Evolutionary conservation across 106 monocot species (phyloP), one percentile per base, ranked within the genome.

Genomic region (Dendrobium officinale): DNA sequence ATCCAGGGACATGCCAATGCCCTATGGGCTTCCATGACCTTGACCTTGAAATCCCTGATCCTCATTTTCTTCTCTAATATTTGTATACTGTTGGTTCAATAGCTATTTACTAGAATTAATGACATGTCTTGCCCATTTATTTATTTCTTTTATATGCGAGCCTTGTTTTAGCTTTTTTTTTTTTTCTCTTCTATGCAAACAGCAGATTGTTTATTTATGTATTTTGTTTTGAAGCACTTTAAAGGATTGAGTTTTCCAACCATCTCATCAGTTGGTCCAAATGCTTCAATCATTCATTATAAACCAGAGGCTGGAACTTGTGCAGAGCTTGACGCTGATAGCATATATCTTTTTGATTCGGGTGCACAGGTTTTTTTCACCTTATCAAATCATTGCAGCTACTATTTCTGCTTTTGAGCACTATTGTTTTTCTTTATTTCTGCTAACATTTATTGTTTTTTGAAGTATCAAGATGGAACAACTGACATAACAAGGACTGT

Each of bases 401-500:
- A 49, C 76, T 48, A n/a, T 49, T 48, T 27, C 40, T 76, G 24
- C 11, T 76, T 76, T 26, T 18, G 11, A 8, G 22, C 20, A 26
- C 49, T 48, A 26, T 6, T 13, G 49, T 45, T 51, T 47, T 45
- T 43, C 13, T 76, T 26, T 76, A 48, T 42, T 73, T 43, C 56
- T 67, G 37, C 49, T n/a, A 61, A 76, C 45, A 45, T 81, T 75
- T 55, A 19, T 58, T 9, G 31, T 47, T 82, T 81, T 73, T 70
- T 85, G 29, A 73, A 94, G 96, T 96, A 96, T 92, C 83, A 90
- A 85, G 98, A 98, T 91, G 98, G 98, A 80, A 98, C 98, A 77
- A 98, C 98, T 40, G 98, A 98, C 81, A 92, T 98, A 77, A 98
- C 98, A 79, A 82, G 98, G 67, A 98, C 98, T 37, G 98, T 98